phyloP scores from a whole-genome alignment of 2,329 filamentous ascomycete genomes.

The Xylariaceae sp. region DNA sequence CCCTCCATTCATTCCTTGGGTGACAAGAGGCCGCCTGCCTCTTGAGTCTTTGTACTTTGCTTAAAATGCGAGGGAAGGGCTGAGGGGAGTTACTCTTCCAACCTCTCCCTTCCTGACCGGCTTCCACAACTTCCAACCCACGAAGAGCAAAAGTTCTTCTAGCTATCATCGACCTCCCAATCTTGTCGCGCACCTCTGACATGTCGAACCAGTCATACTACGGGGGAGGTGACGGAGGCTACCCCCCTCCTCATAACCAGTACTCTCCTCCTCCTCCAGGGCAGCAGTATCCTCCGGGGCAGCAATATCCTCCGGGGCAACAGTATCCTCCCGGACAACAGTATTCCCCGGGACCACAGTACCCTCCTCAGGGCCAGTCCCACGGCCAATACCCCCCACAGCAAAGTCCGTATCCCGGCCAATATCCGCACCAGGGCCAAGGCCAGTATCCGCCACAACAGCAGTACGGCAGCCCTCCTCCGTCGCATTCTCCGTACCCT shows the following conservation, averaged over 20 bases:
- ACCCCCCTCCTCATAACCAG: constrained; percentile 10
- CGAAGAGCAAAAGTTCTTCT: no score
- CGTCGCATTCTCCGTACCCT: constrained; percentile 20
- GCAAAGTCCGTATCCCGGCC: constrained; percentile 16
- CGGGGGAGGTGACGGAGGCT: constrained; percentile 10
- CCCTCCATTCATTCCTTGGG: not conserved
- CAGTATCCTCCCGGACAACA: constrained; percentile 14
- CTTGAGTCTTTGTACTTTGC: not conserved
- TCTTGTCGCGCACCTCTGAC: not conserved
- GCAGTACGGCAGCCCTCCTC: constrained; percentile 16
- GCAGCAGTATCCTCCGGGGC: constrained; percentile 12
- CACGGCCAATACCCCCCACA: constrained; percentile 15
- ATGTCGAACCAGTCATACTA: constrained; percentile 27
- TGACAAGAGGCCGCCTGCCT: constrained; percentile 9
- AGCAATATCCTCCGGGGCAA: constrained; percentile 17
- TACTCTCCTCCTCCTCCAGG: constrained; percentile 17
- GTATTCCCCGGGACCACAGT: constrained; percentile 12
- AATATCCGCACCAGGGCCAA: constrained; percentile 19
- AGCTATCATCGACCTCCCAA: not conserved
- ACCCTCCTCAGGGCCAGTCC: constrained; percentile 11
- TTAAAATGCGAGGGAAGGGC: no score
- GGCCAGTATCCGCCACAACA: constrained; percentile 16
- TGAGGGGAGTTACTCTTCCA: no score
- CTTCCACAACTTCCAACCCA: no score
- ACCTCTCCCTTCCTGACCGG: no score